Evolutionary conservation across 495 filamentous ascomycete genomes (phyloP).

Genomic region (Glutinoglossum americanum): DNA sequence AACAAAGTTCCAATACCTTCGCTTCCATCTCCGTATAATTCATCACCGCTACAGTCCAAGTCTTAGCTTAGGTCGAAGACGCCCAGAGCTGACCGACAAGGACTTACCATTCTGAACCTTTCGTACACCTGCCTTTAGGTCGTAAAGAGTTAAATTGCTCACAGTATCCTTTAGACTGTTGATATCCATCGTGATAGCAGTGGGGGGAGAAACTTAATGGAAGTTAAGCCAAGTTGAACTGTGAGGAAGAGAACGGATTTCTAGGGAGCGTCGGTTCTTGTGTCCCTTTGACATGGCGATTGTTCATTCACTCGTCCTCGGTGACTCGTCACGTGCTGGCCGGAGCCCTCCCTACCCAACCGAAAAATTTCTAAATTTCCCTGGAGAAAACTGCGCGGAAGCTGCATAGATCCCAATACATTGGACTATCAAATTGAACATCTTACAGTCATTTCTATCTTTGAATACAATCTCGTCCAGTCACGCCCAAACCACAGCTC

Average conservation of each 20-base stretch:
- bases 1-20: conserved; percentile 35
- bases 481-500: not conserved
- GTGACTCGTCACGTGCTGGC: not conserved
- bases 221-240: not conserved
- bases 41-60: conserved; percentile 57
- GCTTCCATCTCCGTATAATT: conserved; percentile 99
- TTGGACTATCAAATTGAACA: too few species aligned
- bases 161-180: conserved; percentile 69
- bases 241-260: not conserved
- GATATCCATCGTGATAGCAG: conserved; percentile 49
- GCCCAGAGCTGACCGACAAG: not conserved
- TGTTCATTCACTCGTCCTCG: not conserved
- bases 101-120: conserved; percentile 92
- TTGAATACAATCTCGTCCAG: not conserved
- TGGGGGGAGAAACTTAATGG: not conserved
- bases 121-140: conserved; percentile 88
- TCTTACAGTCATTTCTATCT: not conserved
- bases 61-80: conserved; percentile 7
- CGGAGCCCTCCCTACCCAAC: too few species aligned
- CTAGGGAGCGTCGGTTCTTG: not conserved
- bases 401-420: too few species aligned
- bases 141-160: conserved; percentile 86
- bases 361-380: too few species aligned
- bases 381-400: too few species aligned
- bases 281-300: conserved; percentile 1